phyloP scores from a whole-genome alignment of 73 alveolate species.

The Loxodes magnus region DNA sequence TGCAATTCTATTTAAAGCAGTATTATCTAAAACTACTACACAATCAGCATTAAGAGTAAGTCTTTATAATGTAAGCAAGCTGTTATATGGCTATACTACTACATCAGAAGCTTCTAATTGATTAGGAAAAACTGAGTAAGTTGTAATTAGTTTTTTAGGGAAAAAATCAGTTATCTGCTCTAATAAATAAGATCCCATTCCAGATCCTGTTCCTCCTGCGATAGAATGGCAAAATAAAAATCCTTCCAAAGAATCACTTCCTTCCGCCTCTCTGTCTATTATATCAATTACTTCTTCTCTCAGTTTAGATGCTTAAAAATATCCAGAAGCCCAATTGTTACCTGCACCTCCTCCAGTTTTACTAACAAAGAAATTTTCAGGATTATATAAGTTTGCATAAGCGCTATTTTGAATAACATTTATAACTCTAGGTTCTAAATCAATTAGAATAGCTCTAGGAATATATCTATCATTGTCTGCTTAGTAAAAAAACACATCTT shows the following conservation, averaged over 20 bases:
- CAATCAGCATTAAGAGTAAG: conserved; percentile 89
- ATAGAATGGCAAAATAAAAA: conserved; percentile 43
- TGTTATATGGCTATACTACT: conserved; percentile 96
- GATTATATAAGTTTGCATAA: conserved; percentile 81
- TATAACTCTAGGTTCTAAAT: conserved; percentile 96
- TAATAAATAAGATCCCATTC: conserved; percentile 94
- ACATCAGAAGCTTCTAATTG: conserved; percentile 82
- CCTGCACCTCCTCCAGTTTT: conserved; percentile 99
- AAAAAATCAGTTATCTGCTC: conserved; percentile 92
- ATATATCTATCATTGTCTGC: conserved; percentile 99
- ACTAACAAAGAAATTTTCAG: conserved; percentile 88
- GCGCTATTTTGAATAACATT: conserved; percentile 52
- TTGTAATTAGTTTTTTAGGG: conserved; percentile 29
- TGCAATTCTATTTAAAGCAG: conserved; percentile 93
- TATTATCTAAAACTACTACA: conserved; percentile 95
- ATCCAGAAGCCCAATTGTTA: conserved; percentile 98
- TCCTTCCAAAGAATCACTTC: conserved; percentile 91
- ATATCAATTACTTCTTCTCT: conserved; percentile 95
- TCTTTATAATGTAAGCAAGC: conserved; percentile 53
- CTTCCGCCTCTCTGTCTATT: conserved; percentile 99
- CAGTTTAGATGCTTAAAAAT: conserved; percentile 83
- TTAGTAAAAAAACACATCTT: conserved; percentile 98
- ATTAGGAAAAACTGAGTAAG: conserved; percentile 84
- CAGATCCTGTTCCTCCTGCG: conserved; percentile 99
- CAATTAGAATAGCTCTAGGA: conserved; percentile 96